A percentile compares a stretch with the other conserved stretches of the same genome.
These are phyloP conservation scores for Melaleuca alternifolia DNA, from an alignment of 345 rosid genomes.

Conservation along the genomic window DNA sequence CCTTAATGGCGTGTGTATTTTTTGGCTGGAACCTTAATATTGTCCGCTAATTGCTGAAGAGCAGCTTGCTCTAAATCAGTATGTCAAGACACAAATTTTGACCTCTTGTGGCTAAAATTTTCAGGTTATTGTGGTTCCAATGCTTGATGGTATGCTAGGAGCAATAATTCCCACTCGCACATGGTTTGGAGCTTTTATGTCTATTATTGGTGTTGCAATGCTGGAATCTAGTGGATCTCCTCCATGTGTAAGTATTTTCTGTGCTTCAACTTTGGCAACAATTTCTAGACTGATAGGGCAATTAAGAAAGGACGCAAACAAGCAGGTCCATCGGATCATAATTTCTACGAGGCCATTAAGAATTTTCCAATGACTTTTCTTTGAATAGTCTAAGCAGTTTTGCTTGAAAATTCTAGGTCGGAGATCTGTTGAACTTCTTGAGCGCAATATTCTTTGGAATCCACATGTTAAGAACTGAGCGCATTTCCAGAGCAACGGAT, in stretches of 20 bases:
- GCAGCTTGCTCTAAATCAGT: neutral
- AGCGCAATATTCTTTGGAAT: constrained; percentile 61
- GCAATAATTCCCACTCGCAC: constrained; percentile 43
- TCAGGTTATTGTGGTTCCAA: constrained; percentile 61
- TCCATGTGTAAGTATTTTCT: constrained; percentile 25
- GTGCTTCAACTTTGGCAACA: neutral
- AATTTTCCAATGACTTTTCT: neutral
- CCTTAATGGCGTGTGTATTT: neutral
- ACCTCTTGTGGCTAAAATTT: constrained; percentile 6
- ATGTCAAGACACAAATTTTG: constrained; percentile 1
- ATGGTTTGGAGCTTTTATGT: constrained; percentile 56
- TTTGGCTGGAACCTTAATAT: neutral
- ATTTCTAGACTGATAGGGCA: neutral
- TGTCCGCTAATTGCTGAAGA: neutral
- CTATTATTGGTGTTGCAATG: constrained; percentile 45
- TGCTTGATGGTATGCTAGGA: constrained; percentile 68
- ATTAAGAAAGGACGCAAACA: neutral
- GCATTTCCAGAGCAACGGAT: constrained; percentile 37
- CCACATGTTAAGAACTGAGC: constrained; percentile 55
- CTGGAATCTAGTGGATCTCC: constrained; percentile 61
- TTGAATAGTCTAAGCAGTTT: neutral
- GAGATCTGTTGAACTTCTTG: constrained; percentile 54
- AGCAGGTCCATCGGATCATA: neutral
- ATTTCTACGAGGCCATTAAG: neutral
- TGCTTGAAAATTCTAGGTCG: constrained; percentile 23